A percentile compares a stretch with the other conserved stretches of the same genome.
Conservation (phyloP, 2,329 filamentous ascomycete species). For the Curvularia eragrostidis region DNA sequence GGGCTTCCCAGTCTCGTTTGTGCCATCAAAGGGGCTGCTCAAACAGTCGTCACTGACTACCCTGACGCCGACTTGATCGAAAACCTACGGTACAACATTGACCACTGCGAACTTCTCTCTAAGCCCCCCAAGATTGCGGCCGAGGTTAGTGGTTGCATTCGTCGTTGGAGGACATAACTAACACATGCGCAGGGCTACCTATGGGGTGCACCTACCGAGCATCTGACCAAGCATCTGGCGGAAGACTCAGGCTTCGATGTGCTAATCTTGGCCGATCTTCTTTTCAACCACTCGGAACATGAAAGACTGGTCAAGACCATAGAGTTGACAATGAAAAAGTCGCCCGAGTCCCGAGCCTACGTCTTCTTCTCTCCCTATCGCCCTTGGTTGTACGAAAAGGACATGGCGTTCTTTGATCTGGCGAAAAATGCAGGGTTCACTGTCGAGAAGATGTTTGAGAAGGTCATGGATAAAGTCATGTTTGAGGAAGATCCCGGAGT, state of each 20-base stretch:
- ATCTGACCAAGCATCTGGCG: constrained; percentile 66
- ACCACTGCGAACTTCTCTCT: constrained; percentile 58
- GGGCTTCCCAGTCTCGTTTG: constrained; percentile 83
- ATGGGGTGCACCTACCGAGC: constrained; percentile 74
- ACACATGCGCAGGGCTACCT: constrained; percentile 69
- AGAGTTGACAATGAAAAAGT: constrained; percentile 66
- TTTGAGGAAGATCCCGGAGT: constrained; percentile 87
- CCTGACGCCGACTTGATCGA: constrained; percentile 82
- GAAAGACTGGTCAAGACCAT: constrained; percentile 76
- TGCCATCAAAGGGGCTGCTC: constrained; percentile 70
- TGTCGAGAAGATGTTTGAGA: constrained; percentile 82
- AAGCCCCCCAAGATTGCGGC: constrained; percentile 49
- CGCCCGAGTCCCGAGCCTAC: constrained; percentile 67
- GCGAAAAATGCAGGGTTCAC: constrained; percentile 72
- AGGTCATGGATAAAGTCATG: constrained; percentile 82
- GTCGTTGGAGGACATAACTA: constrained; percentile 11
- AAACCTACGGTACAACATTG: constrained; percentile 79
- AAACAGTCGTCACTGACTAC: constrained; percentile 83
- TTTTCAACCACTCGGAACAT: constrained; percentile 93
- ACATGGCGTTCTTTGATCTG: constrained; percentile 84
- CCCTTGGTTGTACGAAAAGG: constrained; percentile 86
- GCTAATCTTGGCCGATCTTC: constrained; percentile 82
- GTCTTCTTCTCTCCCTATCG: constrained; percentile 96
- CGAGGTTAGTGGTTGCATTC: constrained; percentile 34
- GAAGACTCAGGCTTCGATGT: constrained; percentile 70